A percentile compares a stretch with the other conserved stretches of the same genome.
Conservation (phyloP, 1,139 yeast genomes). For the Schwanniomyces etchellsii region DNA sequence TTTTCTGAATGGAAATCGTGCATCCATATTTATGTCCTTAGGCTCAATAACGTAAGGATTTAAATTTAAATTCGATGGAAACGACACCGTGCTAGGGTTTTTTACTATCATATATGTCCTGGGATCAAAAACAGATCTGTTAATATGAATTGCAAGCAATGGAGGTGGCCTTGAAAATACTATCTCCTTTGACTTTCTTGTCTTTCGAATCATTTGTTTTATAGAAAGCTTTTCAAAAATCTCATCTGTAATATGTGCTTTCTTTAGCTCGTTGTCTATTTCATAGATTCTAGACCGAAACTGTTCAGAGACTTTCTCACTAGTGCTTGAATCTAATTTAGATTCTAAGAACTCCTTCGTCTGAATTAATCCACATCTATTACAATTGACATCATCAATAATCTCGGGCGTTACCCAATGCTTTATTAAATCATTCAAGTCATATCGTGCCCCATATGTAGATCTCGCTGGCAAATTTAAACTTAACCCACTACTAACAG, state of each 20-base stretch:
- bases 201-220: slow-evolving; percentile 67
- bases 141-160: slow-evolving; percentile 76
- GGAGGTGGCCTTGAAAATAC: slow-evolving; percentile 81
- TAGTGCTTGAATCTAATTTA: slow-evolving; percentile 29
- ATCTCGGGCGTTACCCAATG: slow-evolving; percentile 80
- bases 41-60: slow-evolving; percentile 67
- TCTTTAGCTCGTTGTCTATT: slow-evolving; percentile 52
- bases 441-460: slow-evolving; percentile 34
- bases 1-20: slow-evolving; percentile 66
- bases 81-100: slow-evolving; percentile 75
- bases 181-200: slow-evolving; percentile 79
- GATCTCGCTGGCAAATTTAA: slow-evolving; percentile 49
- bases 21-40: slow-evolving; percentile 70
- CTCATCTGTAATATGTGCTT: slow-evolving; percentile 74
- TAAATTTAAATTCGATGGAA: slow-evolving; percentile 64
- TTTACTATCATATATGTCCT: slow-evolving; percentile 77
- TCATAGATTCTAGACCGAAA: slow-evolving; percentile 48
- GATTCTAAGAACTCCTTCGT: slow-evolving; percentile 47
- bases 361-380: slow-evolving; percentile 74
- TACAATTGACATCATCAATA: slow-evolving; percentile 89
- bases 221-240: slow-evolving; percentile 70
- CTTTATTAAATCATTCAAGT: slow-evolving; percentile 52
- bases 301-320: slow-evolving; percentile 37
- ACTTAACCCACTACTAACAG: slow-evolving; percentile 77
- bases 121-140: slow-evolving; percentile 89